Evolutionary conservation across 768 basidiomycete species (phyloP).

Genomic region (Kwoniella shandongensis): DNA sequence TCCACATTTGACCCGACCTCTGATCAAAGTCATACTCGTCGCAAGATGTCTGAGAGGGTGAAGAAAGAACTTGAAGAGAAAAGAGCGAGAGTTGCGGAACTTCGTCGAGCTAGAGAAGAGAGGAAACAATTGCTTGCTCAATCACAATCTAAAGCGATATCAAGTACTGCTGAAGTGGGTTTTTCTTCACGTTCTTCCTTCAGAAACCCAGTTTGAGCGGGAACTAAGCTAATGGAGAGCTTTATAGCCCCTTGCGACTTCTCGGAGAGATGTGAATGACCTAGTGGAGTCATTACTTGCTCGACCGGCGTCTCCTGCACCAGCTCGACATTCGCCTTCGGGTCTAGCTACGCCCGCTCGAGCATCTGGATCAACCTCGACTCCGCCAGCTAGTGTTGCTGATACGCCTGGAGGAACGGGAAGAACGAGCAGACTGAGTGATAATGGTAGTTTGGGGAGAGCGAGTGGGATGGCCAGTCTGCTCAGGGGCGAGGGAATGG

Average conservation of each 20-base stretch:
- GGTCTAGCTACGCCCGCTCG: constrained; percentile 9
- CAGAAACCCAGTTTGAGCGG: background rate
- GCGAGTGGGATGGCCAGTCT: constrained; percentile 12
- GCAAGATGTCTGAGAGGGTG: constrained; percentile 55
- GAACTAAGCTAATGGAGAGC: constrained; percentile 5
- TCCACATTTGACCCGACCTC: background rate
- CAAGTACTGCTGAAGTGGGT: constrained; percentile 32
- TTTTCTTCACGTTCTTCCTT: constrained; percentile 4
- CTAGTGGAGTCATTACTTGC: constrained; percentile 65
- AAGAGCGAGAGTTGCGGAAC: constrained; percentile 77
- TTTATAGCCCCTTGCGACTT: constrained; percentile 55
- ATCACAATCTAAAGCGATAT: constrained; percentile 36
- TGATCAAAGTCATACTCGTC: too few species aligned
- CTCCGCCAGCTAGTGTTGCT: constrained; percentile 27
- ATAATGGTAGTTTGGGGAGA: constrained; percentile 23
- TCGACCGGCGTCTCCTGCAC: constrained; percentile 42
- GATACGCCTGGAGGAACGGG: constrained; percentile 35
- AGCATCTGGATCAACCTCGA: constrained; percentile 13
- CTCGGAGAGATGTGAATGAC: constrained; percentile 67
- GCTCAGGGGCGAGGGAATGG: constrained; percentile 12
- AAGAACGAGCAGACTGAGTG: constrained; percentile 32
- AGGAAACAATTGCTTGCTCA: constrained; percentile 44
- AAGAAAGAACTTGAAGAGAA: constrained; percentile 90
- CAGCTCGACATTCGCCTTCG: constrained; percentile 46
- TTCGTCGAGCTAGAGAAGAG: constrained; percentile 73